Evolutionary conservation across 202 grass and related monocot genomes (phyloP), one percentile per base, ranked within the genome.

Genomic region (Cymbopogon flexuosus): DNA sequence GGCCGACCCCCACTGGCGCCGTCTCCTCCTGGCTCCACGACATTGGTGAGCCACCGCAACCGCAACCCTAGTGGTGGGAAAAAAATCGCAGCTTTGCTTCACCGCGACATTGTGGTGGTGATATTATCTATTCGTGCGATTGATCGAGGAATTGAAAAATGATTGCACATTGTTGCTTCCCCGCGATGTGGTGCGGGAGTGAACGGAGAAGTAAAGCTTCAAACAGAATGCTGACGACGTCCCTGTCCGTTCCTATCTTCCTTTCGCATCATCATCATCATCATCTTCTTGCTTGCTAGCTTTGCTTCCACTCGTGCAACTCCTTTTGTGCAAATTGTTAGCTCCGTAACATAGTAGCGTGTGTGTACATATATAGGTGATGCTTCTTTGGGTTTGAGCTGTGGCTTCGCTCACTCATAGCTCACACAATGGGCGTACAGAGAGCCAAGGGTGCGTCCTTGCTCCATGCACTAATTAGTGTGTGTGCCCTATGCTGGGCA

Each of bases 231-330:
- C 36, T 87, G 70, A 76, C 10, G 42, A 79, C 15, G 42, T 86
- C 84, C 27, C 80, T 47, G 58, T 59, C 75, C 19, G 57, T 66
- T 79, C 42, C 31, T 63, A 84, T 90, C 80, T n/a, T 43, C 62
- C 15, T 24, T 60, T 41, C 86, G 15, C 70, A 2, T 9, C 58
- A 14, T 39, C 18, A 8, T 39, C 18, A 8, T 45, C 57, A 5
- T 46, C 16, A 0, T 16, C 45, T 16, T 58, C 42, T 23, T 64
- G 1, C 35, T 54, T 40, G 41, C 69, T 90, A 65, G 58, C 87
- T 89, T 90, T 35, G 80, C 83, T 90, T 86, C 75, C 41, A 86
- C 83, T 83, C 79, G 2, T 89, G 68, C 65, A 58, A 86, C 79
- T 86, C 4, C 51, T 74, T 75, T 83, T 65, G 45, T 47, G 76